Evolutionary conservation across 768 basidiomycete species (phyloP), one percentile per base, ranked within the genome.

Genomic region (Amanita subjunquillea): DNA sequence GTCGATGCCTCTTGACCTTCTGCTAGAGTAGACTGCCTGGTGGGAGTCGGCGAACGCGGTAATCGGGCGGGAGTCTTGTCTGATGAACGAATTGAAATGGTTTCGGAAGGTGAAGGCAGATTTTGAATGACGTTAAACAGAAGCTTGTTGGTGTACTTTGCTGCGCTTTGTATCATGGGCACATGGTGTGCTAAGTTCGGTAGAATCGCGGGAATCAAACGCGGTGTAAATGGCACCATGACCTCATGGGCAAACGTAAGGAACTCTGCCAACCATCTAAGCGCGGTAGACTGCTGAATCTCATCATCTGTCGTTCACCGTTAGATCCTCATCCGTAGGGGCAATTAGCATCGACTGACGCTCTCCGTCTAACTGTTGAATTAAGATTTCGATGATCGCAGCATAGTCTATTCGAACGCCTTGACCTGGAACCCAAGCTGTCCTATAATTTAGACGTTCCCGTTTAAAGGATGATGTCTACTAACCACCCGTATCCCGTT

Each of bases 131-230:
- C 91, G 51, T 77, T 78, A 57, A 84, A 80, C 12, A 99, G 79
- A 6, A 83, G 77, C 57, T 87, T 85, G 63, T 98, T 97, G 37
- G 92, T 92, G 32, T 85, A 80, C 42, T 80, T 75, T 1, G 96
- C 96, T 3, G 86, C 88, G 1, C 82, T 75, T 60, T 94, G 90
- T 55, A 98, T 97, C 75, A 86, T 86, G 0, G 81, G 72, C 46
- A 85, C 87, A 60, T 93, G 90, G 57, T 95, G 91, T 0, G 95
- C 93, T 45, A 99, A 83, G 60, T 95, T 96, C 6, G 93, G 92
- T 13, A 99, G 77, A 53, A 99, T 88, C 7, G 91, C 90, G 7
- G 89, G 86, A 41, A 99, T 85, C 42, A 99, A 82, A 38, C 91
- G 83, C 1, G 96, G 93, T 0, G 92, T 91, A 62, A 96, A 96